Percentiles rank a stretch among this genome's conserved stretches.
These are phyloP conservation scores for Podila horticola DNA, from an alignment of 192 early-diverging fungal species.

Conservation along the genomic window DNA sequence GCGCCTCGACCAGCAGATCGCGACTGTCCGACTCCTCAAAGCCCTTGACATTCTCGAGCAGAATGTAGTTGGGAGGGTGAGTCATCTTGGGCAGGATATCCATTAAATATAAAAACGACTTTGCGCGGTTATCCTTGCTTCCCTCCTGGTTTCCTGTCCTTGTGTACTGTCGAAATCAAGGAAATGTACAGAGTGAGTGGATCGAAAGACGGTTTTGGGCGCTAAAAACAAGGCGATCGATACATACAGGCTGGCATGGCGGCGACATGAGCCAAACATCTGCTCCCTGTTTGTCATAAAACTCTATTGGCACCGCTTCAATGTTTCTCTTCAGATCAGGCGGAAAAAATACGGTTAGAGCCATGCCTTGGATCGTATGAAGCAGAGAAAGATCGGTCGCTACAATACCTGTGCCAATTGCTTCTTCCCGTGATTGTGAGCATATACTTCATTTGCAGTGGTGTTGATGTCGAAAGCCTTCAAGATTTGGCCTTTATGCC, in stretches of 20 bases:
- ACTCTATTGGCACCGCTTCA: conserved; percentile 65
- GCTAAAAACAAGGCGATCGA: background rate
- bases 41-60: conserved; percentile 86
- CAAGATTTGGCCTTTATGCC: conserved; percentile 68
- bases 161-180: conserved; percentile 58
- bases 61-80: conserved; percentile 67
- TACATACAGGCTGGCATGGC: conserved; percentile 77
- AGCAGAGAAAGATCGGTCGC: background rate
- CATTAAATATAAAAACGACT: conserved; percentile 80
- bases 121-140: conserved; percentile 75
- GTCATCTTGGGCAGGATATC: conserved; percentile 67
- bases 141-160: conserved; percentile 76
- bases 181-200: background rate
- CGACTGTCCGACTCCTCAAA: conserved; percentile 69
- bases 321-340: conserved; percentile 61
- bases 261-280: conserved; percentile 87
- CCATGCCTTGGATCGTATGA: background rate
- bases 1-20: conserved; percentile 13
- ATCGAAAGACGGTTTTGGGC: background rate
- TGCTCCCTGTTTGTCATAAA: conserved; percentile 70
- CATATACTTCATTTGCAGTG: conserved; percentile 84
- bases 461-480: conserved; percentile 97
- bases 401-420: conserved; percentile 38
- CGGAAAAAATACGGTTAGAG: too few species aligned
- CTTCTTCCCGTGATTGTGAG: conserved; percentile 66